Percentiles rank a stretch among this genome's conserved stretches.
phyloP scores from a whole-genome alignment of 1,284 basidiomycete species.

The Coniferiporia weirii region DNA sequence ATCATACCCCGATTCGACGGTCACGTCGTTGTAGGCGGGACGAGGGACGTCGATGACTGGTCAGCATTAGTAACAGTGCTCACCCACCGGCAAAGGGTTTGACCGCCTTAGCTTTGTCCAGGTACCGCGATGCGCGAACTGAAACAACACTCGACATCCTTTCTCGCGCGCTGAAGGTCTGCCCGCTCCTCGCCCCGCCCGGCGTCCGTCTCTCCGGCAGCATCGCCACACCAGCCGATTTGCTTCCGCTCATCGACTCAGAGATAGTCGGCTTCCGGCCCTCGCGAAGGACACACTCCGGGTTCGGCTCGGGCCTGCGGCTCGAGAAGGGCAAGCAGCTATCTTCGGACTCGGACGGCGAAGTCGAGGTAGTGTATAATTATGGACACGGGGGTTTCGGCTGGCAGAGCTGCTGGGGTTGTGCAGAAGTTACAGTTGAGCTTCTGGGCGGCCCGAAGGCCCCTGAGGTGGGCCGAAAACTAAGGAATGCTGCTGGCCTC shows the following conservation, averaged over 20 bases:
- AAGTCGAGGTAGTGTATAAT: conserved; percentile 4
- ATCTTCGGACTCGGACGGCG: not conserved
- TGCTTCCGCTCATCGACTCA: not conserved
- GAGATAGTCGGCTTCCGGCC: conserved; percentile 9
- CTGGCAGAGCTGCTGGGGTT: conserved; percentile 7
- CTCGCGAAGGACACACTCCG: not conserved
- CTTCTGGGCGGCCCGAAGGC: conserved; percentile 5
- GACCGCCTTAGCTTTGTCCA: not conserved
- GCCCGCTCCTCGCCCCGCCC: conserved; percentile 3
- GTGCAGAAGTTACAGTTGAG: not conserved
- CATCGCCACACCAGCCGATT: not conserved
- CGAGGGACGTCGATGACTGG: conserved; percentile 5
- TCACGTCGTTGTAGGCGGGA: conserved; percentile 5
- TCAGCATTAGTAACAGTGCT: not conserved
- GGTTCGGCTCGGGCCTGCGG: not conserved
- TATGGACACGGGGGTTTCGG: conserved; percentile 6
- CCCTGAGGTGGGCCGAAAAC: not conserved
- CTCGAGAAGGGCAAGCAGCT: conserved; percentile 4
- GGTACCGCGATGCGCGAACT: not conserved
- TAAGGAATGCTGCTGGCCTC: conserved; percentile 6
- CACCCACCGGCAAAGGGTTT: not conserved
- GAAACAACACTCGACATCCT: conserved; percentile 9
- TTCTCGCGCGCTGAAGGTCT: not conserved
- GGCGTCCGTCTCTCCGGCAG: not conserved
- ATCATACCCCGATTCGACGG: conserved; percentile 8